These are phyloP conservation scores for Apiotrichum montevideense DNA, from an alignment of 1,284 basidiomycete genomes.

Conservation along the genomic window DNA sequence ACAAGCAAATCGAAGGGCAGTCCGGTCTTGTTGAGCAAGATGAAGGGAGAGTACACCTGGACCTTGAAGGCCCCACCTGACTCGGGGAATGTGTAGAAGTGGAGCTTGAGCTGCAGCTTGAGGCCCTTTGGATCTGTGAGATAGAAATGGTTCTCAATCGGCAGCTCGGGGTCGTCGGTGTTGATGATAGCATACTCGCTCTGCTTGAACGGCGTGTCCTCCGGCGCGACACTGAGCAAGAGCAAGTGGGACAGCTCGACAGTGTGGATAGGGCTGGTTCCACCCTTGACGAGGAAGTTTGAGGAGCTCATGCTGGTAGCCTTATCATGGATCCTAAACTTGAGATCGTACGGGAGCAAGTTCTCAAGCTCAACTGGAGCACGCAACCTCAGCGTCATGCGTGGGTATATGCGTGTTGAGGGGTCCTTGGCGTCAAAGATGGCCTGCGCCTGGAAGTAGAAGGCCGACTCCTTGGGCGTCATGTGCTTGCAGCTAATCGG, in stretches of 20 bases:
- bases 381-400: slow-evolving; percentile 77
- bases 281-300: slow-evolving; percentile 88
- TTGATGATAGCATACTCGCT: slow-evolving; percentile 98
- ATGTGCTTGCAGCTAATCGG: slow-evolving; percentile 81
- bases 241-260: slow-evolving; percentile 91
- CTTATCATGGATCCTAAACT: slow-evolving; percentile 96
- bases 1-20: slow-evolving; percentile 75
- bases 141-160: slow-evolving; percentile 43
- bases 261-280: slow-evolving; percentile 93
- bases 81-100: slow-evolving; percentile 82
- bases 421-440: slow-evolving; percentile 69
- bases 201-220: slow-evolving; percentile 90
- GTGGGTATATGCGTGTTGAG: slow-evolving; percentile 67
- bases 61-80: slow-evolving; percentile 98
- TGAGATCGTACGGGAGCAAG: slow-evolving; percentile 87
- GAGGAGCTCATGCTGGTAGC: slow-evolving; percentile 74
- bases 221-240: slow-evolving; percentile 81
- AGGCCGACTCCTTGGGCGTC: slow-evolving; percentile 77
- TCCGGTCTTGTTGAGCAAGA: slow-evolving; percentile 90
- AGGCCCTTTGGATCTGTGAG: slow-evolving; percentile 70
- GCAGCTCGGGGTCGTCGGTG: slow-evolving; percentile 72
- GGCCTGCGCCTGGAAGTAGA: slow-evolving; percentile 91
- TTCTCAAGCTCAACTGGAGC: slow-evolving; percentile 97
- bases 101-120: slow-evolving; percentile 75
- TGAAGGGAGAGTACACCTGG: slow-evolving; percentile 89